Evolutionary conservation across 2,329 filamentous ascomycete genomes (phyloP), one percentile per base, ranked within the genome.

Genomic region (Colletotrichum graminicola): DNA sequence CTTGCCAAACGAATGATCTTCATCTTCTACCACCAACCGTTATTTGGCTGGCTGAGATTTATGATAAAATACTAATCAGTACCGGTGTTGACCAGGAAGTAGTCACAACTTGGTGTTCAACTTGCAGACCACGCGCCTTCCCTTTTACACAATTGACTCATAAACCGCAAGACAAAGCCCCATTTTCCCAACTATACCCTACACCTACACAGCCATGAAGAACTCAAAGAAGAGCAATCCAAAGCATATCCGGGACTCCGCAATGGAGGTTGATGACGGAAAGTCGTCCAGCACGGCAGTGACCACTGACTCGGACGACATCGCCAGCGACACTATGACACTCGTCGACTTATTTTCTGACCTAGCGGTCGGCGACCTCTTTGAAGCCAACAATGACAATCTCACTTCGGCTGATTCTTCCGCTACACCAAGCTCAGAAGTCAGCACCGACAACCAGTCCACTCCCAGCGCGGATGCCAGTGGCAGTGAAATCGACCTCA

Each of bases 271-370:
- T 43, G 61, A 43, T 2, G 65, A 67, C 29, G 59, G 14, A 23
- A 41, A 60, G 8, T 71, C 52, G 18, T 68, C 68, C n/a, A 14
- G 36, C 16, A 59, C 68, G 0, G 52, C 59, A n/a, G 59, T 60
- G 2, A 55, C 65, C n/a, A 45, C 54, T 16, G 62, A 70, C 12
- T 67, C 62, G 0, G 65, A 68, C 23, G 56, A 54, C 12, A 60
- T 66, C 47, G 62, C 55, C 26, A 70, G 67, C 39, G 59, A 49
- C 62, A 55, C 45, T 16, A 18, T 63, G 23, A 71, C 68, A 2
- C 68, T 71, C 11, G 64, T 68, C 16, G 68, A 71, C 36, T 10
- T 71, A 5, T 71, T 71, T 11, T 34, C 43, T 1, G 59, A 54
- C 43, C 26, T 63, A 0, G 43, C 34, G 16, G 52, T 45, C 29